A percentile compares a stretch with the other conserved stretches of the same genome.
Conservation (phyloP, 176 grass and related monocot genomes). For the Eragrostis curvula region DNA sequence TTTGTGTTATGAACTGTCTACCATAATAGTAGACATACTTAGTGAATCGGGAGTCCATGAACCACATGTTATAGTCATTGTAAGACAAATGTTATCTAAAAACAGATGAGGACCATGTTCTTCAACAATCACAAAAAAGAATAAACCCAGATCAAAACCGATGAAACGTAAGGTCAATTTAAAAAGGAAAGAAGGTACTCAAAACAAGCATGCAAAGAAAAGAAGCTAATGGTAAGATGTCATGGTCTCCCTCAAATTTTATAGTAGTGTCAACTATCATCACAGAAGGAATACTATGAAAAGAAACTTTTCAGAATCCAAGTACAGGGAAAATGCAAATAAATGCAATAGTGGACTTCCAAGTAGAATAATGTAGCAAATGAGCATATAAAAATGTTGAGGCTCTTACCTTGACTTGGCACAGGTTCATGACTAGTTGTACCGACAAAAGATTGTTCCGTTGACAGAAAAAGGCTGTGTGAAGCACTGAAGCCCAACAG, state of each 20-base stretch:
- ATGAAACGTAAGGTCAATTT: background rate
- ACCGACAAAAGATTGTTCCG: conserved; percentile 2
- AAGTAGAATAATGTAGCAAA: background rate
- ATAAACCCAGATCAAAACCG: background rate
- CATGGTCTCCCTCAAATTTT: background rate
- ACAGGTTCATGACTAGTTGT: conserved; percentile 5
- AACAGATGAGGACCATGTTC: background rate
- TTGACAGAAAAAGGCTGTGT: background rate
- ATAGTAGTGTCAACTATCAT: background rate
- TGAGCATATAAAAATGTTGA: background rate
- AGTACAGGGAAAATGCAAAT: background rate
- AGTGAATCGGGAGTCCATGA: background rate
- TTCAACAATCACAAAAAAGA: background rate
- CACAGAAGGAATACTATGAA: too few species aligned
- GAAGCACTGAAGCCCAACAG: conserved; percentile 3
- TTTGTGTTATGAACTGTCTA: background rate
- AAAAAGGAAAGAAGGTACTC: background rate
- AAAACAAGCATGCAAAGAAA: conserved; percentile 19
- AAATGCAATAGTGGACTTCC: background rate
- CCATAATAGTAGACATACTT: background rate
- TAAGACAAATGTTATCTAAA: background rate
- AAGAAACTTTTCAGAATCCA: conserved; percentile 19
- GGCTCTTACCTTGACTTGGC: conserved; percentile 15
- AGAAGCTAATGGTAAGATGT: background rate
- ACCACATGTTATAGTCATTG: too few species aligned